A percentile compares a stretch with the other conserved stretches of the same genome.
These are phyloP conservation scores for Colletotrichum musicola DNA, from an alignment of 2,329 filamentous ascomycete species.

Conservation along the genomic window DNA sequence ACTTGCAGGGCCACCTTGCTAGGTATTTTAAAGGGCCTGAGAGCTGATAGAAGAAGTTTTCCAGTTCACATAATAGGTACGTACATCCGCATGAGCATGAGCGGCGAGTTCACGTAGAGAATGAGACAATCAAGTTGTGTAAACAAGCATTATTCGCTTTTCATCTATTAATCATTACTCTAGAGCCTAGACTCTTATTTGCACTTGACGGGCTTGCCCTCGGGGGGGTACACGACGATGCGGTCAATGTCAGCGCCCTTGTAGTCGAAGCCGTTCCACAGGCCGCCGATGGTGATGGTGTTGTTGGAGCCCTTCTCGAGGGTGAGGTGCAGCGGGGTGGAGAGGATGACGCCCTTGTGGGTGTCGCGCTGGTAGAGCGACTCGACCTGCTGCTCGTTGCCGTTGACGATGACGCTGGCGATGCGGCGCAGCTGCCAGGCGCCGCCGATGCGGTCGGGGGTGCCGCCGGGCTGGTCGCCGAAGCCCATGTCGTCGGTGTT, in stretches of 20 bases:
- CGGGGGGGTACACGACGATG: slow-evolving; percentile 71
- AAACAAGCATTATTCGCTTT: background rate
- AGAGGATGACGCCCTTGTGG: slow-evolving; percentile 70
- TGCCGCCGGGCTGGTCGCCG: slow-evolving; percentile 66
- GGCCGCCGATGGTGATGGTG: slow-evolving; percentile 68
- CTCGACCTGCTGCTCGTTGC: slow-evolving; percentile 57
- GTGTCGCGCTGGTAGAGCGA: slow-evolving; percentile 65
- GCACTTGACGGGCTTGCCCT: slow-evolving; percentile 45
- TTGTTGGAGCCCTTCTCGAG: slow-evolving; percentile 64
- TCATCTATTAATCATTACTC: slow-evolving; percentile 3
- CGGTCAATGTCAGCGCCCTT: slow-evolving; percentile 71
- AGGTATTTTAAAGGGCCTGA: no score
- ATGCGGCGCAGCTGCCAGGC: slow-evolving; percentile 71
- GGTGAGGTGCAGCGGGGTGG: slow-evolving; percentile 66
- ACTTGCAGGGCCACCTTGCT: no score
- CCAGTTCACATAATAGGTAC: no score
- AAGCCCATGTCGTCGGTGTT: slow-evolving; percentile 73
- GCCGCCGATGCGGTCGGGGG: slow-evolving; percentile 70
- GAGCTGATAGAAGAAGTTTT: no score
- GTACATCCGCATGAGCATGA: no score
- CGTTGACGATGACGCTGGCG: slow-evolving; percentile 71
- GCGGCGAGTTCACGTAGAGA: no score
- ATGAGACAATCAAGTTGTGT: no score
- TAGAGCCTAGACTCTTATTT: background rate
- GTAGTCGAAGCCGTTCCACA: slow-evolving; percentile 67